Conservation (phyloP, 768 basidiomycete genomes). For the Suillus occidentalis region DNA sequence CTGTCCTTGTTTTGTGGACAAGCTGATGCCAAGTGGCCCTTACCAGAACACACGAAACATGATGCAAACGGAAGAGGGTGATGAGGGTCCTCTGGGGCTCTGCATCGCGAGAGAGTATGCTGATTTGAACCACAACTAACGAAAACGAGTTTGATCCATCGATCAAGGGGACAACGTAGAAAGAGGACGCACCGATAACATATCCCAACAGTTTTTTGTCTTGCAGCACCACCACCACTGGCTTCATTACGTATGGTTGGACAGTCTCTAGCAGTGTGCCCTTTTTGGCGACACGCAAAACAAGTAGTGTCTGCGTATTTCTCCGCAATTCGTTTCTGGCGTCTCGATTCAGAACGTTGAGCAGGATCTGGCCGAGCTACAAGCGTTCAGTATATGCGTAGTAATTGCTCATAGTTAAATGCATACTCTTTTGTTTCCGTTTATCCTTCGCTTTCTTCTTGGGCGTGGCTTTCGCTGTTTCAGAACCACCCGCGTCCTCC, state of each 20-base stretch:
- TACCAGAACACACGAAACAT: slow-evolving; percentile 85
- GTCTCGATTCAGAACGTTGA: slow-evolving; percentile 55
- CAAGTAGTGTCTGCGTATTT: slow-evolving; percentile 64
- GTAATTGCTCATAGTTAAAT: slow-evolving; percentile 7
- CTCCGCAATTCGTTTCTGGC: slow-evolving; percentile 62
- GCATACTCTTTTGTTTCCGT: slow-evolving; percentile 25
- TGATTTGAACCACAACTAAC: slow-evolving; percentile 76
- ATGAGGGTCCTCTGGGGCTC: slow-evolving; percentile 54
- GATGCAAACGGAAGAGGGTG: slow-evolving; percentile 85
- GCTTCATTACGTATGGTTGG: slow-evolving; percentile 41
- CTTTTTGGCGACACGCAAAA: slow-evolving; percentile 82
- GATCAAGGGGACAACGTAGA: background rate
- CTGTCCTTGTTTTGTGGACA: slow-evolving; percentile 80
- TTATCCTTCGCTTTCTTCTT: slow-evolving; percentile 30
- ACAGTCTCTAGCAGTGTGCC: slow-evolving; percentile 84
- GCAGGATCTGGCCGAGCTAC: slow-evolving; percentile 19
- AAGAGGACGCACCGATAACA: slow-evolving; percentile 63
- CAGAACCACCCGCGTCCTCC: slow-evolving; percentile 13
- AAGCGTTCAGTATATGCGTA: slow-evolving; percentile 7
- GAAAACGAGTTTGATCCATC: slow-evolving; percentile 2
- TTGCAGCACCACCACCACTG: slow-evolving; percentile 21
- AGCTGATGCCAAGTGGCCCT: slow-evolving; percentile 81
- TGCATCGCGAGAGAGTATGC: slow-evolving; percentile 81
- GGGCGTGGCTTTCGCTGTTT: slow-evolving; percentile 19
- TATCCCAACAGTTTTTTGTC: slow-evolving; percentile 45